Percentiles rank a stretch among this genome's conserved stretches.
These are phyloP conservation scores for Astraeus odoratus DNA, from an alignment of 768 basidiomycete species.

Conservation along the genomic window DNA sequence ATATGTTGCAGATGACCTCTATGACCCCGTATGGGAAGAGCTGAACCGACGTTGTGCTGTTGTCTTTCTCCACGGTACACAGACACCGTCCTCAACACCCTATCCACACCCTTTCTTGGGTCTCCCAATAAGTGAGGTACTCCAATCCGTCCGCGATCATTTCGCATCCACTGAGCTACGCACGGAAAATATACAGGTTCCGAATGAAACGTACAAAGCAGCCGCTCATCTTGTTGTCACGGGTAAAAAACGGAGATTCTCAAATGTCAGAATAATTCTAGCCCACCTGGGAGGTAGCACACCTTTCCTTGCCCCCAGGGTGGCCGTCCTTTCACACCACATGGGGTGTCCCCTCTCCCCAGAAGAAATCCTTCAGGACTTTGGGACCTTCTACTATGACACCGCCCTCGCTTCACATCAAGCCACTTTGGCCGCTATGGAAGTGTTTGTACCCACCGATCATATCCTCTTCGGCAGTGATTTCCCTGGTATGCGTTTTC, in stretches of 20 bases:
- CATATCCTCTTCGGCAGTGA: conserved; percentile 68
- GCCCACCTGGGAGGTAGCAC: conserved; percentile 71
- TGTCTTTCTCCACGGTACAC: conserved; percentile 70
- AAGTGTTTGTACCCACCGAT: conserved; percentile 42
- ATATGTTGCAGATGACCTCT: conserved; percentile 60
- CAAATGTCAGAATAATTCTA: conserved; percentile 56
- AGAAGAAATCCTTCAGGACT: conserved; percentile 63
- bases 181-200: conserved; percentile 41
- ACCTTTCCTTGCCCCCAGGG: conserved; percentile 58
- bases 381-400: conserved; percentile 68
- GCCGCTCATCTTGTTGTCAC: conserved; percentile 72
- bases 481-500: conserved; percentile 54
- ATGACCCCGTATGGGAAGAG: conserved; percentile 65
- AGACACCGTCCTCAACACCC: conserved; percentile 57
- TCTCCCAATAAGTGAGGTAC: conserved; percentile 61
- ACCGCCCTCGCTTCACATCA: conserved; percentile 59
- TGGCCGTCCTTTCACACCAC: conserved; percentile 57
- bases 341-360: conserved; percentile 64
- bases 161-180: neutral
- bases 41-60: conserved; percentile 51
- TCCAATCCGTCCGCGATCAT: conserved; percentile 5
- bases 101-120: conserved; percentile 59
- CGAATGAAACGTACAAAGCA: conserved; percentile 78
- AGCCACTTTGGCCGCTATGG: conserved; percentile 43
- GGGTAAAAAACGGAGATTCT: conserved; percentile 57